Percentiles rank a stretch among this genome's conserved stretches.
phyloP scores from a whole-genome alignment of 2,329 filamentous ascomycete species.

The Ustulina deusta region DNA sequence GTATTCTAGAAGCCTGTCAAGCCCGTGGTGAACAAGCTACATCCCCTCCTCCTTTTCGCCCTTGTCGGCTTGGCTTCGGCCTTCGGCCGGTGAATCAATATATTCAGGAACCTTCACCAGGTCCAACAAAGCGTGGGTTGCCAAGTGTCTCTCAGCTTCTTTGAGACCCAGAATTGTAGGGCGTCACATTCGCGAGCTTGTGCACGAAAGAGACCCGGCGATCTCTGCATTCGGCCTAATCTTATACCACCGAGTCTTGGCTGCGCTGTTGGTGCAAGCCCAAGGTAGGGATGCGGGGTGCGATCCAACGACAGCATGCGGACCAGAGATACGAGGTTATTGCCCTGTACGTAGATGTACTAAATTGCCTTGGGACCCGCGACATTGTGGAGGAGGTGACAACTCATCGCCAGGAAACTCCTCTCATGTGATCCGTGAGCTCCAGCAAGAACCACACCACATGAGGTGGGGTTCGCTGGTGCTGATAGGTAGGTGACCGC shows the following conservation, averaged over 20 bases:
- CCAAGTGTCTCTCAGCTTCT: conserved; percentile 4
- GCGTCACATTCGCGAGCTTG: conserved; percentile 21
- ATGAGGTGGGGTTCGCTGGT: conserved; percentile 31
- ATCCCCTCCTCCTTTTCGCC: conserved; percentile 20
- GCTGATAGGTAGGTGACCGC: conserved; percentile 29
- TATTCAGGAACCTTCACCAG: conserved; percentile 5
- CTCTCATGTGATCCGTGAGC: conserved; percentile 41
- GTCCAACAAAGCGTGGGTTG: conserved; percentile 19
- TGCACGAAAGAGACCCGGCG: conserved; percentile 15
- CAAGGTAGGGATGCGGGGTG: conserved; percentile 31
- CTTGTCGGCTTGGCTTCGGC: conserved; percentile 27
- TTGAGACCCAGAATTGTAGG: conserved; percentile 10
- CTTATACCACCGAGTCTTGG: conserved; percentile 29
- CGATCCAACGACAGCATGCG: conserved; percentile 30
- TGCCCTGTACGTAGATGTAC: conserved; percentile 21
- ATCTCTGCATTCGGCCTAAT: conserved; percentile 31
- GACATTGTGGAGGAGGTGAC: conserved; percentile 41
- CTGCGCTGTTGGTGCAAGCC: conserved; percentile 26
- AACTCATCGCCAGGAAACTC: conserved; percentile 37
- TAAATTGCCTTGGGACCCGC: conserved; percentile 26
- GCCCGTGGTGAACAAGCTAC: conserved; percentile 14
- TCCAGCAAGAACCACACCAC: conserved; percentile 40
- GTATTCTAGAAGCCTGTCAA: conserved; percentile 41
- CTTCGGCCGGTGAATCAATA: neutral
- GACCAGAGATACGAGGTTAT: conserved; percentile 36